These are phyloP conservation scores for Phytophthora chlamydospora DNA, from an alignment of 352 stramenopile genomes.

Conservation along the genomic window DNA sequence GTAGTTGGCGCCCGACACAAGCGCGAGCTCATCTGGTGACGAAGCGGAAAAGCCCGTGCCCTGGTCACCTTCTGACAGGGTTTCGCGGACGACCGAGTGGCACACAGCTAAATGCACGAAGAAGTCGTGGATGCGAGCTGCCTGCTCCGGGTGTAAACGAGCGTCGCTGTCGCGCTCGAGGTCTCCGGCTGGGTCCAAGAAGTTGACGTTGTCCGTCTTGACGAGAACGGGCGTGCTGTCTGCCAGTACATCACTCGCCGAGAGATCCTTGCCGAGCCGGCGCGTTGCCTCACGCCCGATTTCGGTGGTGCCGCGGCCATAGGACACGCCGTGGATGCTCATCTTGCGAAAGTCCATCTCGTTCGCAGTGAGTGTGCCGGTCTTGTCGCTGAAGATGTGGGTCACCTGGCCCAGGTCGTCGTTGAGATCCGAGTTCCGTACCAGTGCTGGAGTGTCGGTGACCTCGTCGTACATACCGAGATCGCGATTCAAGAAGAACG, in stretches of 20 bases:
- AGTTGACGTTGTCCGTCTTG: slow-evolving; percentile 80
- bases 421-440: slow-evolving; percentile 87
- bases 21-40: slow-evolving; percentile 81
- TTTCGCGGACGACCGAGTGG: slow-evolving; percentile 86
- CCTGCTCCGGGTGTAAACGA: slow-evolving; percentile 51
- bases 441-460: slow-evolving; percentile 78
- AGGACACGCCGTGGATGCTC: slow-evolving; percentile 82
- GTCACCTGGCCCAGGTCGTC: slow-evolving; percentile 89
- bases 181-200: slow-evolving; percentile 77
- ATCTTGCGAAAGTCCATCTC: slow-evolving; percentile 92
- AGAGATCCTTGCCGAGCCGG: slow-evolving; percentile 76
- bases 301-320: slow-evolving; percentile 83
- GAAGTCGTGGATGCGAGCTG: slow-evolving; percentile 82
- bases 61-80: slow-evolving; percentile 44
- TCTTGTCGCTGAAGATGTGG: slow-evolving; percentile 91
- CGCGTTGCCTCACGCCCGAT: slow-evolving; percentile 81
- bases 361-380: slow-evolving; percentile 84
- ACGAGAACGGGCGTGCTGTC: slow-evolving; percentile 61
- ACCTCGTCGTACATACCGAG: slow-evolving; percentile 85
- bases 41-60: slow-evolving; percentile 75
- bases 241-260: slow-evolving; percentile 73
- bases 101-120: slow-evolving; percentile 83
- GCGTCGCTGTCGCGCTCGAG: slow-evolving; percentile 60
- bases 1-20: slow-evolving; percentile 81
- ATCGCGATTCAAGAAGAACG: slow-evolving; percentile 87